Conservation (phyloP, 352 stramenopile genomes). For the Globisporangium splendens region DNA sequence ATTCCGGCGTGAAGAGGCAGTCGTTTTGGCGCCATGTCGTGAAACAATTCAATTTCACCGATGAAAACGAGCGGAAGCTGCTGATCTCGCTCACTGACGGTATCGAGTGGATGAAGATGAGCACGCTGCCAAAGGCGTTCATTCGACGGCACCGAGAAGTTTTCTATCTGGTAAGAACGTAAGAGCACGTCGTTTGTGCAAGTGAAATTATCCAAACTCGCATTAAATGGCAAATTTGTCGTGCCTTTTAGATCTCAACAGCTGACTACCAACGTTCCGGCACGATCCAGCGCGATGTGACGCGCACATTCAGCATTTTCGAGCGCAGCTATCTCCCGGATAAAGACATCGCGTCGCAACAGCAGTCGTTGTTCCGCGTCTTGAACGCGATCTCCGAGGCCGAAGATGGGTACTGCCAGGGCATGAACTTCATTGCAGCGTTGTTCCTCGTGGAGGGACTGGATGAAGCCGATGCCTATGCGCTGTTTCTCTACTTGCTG, state of each 20-base stretch:
- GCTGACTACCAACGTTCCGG: constrained; percentile 67
- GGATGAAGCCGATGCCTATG: constrained; percentile 75
- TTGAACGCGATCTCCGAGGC: constrained; percentile 78
- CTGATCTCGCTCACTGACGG: constrained; percentile 65
- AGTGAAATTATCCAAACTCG: neutral
- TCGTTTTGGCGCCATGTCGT: constrained; percentile 79
- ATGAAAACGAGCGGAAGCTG: constrained; percentile 53
- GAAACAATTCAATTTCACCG: constrained; percentile 75
- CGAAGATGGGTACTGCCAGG: constrained; percentile 82
- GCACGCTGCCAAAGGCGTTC: constrained; percentile 42
- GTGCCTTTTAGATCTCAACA: constrained; percentile 33
- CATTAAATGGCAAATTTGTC: neutral
- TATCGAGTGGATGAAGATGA: constrained; percentile 65
- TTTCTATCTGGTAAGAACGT: constrained; percentile 49
- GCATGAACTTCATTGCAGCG: constrained; percentile 88
- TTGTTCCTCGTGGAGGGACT: constrained; percentile 83
- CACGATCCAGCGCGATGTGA: constrained; percentile 76
- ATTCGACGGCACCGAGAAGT: constrained; percentile 72
- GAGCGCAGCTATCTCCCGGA: constrained; percentile 39
- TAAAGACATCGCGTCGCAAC: constrained; percentile 40
- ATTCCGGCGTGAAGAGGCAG: constrained; percentile 29
- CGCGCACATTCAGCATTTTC: constrained; percentile 86
- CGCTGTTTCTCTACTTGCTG: constrained; percentile 79
- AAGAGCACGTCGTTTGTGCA: no score
- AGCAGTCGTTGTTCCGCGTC: constrained; percentile 70